These are phyloP conservation scores for Aspergillus brunneoviolaceus DNA, from an alignment of 2,329 filamentous ascomycete species.

Conservation along the genomic window DNA sequence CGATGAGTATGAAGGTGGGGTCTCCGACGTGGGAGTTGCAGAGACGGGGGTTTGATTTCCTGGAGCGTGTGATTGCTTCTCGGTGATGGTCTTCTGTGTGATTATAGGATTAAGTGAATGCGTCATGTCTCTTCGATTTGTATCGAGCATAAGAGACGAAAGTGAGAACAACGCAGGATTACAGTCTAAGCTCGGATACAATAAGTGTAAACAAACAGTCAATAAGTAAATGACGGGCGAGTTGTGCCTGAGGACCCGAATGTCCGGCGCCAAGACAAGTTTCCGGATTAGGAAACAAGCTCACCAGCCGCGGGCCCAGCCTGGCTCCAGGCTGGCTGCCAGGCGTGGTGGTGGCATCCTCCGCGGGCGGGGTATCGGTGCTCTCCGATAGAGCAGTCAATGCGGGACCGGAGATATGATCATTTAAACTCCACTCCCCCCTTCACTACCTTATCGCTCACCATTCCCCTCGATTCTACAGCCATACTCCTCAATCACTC, in stretches of 20 bases:
- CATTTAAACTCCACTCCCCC: conserved; percentile 3
- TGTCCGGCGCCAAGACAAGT: too few species aligned
- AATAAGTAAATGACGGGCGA: too few species aligned
- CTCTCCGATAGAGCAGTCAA: conserved; percentile 32
- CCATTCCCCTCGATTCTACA: background rate
- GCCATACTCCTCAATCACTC: background rate
- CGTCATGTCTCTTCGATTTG: too few species aligned
- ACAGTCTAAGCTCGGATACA: too few species aligned
- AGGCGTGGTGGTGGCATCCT: conserved; percentile 25
- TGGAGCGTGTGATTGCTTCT: conserved; percentile 30
- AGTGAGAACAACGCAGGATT: too few species aligned
- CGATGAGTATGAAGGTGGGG: conserved; percentile 43
- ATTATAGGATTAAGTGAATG: too few species aligned
- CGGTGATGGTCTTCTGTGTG: too few species aligned
- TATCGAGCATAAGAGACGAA: too few species aligned
- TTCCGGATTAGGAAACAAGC: background rate
- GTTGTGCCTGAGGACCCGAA: too few species aligned
- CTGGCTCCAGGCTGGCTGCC: background rate
- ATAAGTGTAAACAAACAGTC: too few species aligned
- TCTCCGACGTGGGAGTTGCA: conserved; percentile 37
- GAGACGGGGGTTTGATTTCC: conserved; percentile 44
- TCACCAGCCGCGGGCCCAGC: background rate
- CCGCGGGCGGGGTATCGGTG: conserved; percentile 31
- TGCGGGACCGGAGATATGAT: conserved; percentile 18
- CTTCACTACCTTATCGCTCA: too few species aligned